These are phyloP conservation scores for Limtongozyma cylindracea DNA, from an alignment of 805 yeast genomes.

Conservation along the genomic window DNA sequence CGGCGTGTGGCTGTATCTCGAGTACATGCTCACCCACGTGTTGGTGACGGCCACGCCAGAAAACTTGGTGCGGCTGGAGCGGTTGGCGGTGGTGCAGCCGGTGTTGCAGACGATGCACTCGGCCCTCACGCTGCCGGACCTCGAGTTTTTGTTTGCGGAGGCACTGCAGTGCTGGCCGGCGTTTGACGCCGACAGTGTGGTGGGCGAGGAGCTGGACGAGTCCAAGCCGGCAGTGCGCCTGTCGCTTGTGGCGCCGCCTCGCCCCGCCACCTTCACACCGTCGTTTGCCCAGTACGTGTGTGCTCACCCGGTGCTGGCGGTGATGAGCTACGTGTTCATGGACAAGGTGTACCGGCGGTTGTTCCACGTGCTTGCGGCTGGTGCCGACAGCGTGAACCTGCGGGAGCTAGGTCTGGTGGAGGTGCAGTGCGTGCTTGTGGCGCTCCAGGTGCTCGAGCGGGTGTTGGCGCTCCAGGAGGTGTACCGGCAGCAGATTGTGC, in stretches of 20 bases:
- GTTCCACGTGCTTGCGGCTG: conserved; percentile 28
- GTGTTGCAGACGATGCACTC: conserved; percentile 25
- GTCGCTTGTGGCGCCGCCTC: too few species aligned
- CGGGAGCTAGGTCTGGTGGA: conserved; percentile 11
- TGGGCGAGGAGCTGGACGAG: background rate
- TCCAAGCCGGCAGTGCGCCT: background rate
- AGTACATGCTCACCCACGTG: conserved; percentile 41
- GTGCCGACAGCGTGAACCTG: conserved; percentile 28
- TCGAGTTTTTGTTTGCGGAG: conserved; percentile 21
- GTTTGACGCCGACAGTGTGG: background rate
- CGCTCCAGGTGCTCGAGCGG: conserved; percentile 18
- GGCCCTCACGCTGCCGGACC: conserved; percentile 10
- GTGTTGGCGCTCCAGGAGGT: conserved; percentile 29
- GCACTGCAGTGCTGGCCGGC: conserved; percentile 11
- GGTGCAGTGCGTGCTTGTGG: conserved; percentile 11
- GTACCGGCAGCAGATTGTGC: conserved; percentile 26
- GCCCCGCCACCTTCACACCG: conserved; percentile 2
- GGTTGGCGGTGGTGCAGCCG: conserved; percentile 20
- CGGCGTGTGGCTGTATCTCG: conserved; percentile 66
- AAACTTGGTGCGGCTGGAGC: too few species aligned
- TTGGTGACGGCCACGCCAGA: conserved; percentile 25
- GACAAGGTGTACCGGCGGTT: conserved; percentile 28
- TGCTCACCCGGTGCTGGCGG: conserved; percentile 45
- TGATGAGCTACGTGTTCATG: conserved; percentile 34
- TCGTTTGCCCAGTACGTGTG: conserved; percentile 14